Base-by-base conservation (phyloP, 495 filamentous ascomycete genomes). In the Daldinia concentrica region DNA sequence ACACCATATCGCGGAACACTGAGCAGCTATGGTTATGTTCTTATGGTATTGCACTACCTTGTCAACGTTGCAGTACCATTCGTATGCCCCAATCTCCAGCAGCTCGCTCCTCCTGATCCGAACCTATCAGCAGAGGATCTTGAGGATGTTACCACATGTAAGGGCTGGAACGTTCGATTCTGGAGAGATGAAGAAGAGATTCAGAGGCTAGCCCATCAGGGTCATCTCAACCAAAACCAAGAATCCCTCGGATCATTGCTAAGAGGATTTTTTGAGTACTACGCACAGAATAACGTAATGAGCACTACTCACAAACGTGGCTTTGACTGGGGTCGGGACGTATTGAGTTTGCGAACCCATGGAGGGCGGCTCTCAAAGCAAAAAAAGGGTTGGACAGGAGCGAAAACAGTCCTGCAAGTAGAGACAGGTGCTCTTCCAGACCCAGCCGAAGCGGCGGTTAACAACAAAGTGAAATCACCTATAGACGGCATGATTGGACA, bases 11-110 rank as follows among this genome's bases (percentile, higher is more conserved):
- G 87, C 43, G 93, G 93, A 57, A 94, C 92, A 0, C 83, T 96
- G 36, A 92, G 90, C 72, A 92, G 90, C 60, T 96, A 96, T 76
- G 93, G 93, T 52, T 96, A 93, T 78, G 91, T 93, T n/a, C 82
- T 96, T 6, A 94, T 96, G 91, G 89, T 92, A n/a, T 81, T 96
- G n/a, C 93, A 96, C 76, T 95, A 93, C 71, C 88, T 96, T 32
- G 84, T 93, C 67, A 95, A 96, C 72, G 75, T 95, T 59, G 91
- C 87, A 14, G 79, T 86, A 36, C 93, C 93, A 4, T 91, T 92
- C 39, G 89, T 96, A n/a, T 85, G 90, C 48, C 91, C 89, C 0
- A 96, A 96, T 75, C 83, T 96, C 8, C 93, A 95, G 76, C 73
- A 81, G 6, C 76, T 86, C 9, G 81, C 81, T n/a, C 81, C 79